Conservation (phyloP, 306 rosid genomes). For the Dryas drummondii region DNA sequence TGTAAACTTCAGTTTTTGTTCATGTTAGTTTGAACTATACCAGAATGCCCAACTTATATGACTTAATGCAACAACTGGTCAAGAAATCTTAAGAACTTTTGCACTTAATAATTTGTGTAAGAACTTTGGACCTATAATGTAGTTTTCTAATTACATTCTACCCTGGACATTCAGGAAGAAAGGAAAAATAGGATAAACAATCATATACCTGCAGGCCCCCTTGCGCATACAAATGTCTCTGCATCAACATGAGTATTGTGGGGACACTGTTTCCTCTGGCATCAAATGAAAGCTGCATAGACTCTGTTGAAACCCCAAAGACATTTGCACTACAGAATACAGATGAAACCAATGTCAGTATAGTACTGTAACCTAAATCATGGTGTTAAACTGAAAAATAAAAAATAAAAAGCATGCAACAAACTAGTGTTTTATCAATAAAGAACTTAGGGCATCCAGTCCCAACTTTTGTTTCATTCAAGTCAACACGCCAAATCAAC, state of each 20-base stretch:
- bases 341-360: conserved; percentile 36
- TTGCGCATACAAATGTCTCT: conserved; percentile 74
- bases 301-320: conserved; percentile 97
- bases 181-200: conserved; percentile 18
- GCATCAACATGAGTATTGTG: conserved; percentile 85
- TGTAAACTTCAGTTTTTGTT: conserved; percentile 25
- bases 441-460: not conserved
- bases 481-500: not conserved
- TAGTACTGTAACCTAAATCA: not conserved
- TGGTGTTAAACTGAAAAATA: conserved; percentile 3
- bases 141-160: conserved; percentile 15
- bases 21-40: conserved; percentile 16
- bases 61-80: not conserved
- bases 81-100: not conserved
- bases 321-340: conserved; percentile 82
- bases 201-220: conserved; percentile 88
- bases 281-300: conserved; percentile 99
- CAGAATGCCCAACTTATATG: not conserved
- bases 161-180: conserved; percentile 7
- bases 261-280: conserved; percentile 98
- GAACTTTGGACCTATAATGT: not conserved
- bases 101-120: not conserved
- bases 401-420: not conserved
- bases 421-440: not conserved
- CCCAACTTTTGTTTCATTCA: not conserved